phyloP scores from a whole-genome alignment of 2,329 filamentous ascomycete species.

The Cercospora berteroae region DNA sequence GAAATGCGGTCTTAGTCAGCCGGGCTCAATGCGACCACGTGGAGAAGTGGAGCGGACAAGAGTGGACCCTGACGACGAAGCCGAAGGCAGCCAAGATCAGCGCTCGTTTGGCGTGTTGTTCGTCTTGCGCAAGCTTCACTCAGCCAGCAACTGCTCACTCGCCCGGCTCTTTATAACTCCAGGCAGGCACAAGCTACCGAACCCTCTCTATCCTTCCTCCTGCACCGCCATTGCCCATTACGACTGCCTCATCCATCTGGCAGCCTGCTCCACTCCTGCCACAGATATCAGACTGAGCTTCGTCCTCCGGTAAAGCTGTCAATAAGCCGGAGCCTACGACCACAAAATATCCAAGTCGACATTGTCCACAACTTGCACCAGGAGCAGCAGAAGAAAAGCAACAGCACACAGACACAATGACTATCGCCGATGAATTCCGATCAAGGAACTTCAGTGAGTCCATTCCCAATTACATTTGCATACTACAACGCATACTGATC shows the following conservation, averaged over 20 bases:
- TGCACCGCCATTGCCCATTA: not conserved
- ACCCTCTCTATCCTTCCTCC: not conserved
- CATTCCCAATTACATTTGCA: not conserved
- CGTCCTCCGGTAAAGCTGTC: not conserved
- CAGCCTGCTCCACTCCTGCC: not conserved
- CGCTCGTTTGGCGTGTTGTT: not conserved
- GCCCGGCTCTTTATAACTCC: not conserved
- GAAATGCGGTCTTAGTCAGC: not conserved
- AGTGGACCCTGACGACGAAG: conserved; percentile 1
- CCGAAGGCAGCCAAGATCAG: not conserved
- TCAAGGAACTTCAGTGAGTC: conserved; percentile 65
- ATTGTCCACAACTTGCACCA: not conserved
- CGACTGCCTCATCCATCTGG: not conserved
- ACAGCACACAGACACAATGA: conserved; percentile 46
- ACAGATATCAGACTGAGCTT: not conserved
- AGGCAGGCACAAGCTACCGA: not conserved
- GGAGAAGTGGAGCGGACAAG: not conserved
- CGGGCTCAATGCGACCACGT: not conserved
- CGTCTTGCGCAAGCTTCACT: not conserved
- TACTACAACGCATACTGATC: conserved; percentile 6
- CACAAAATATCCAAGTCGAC: not conserved
- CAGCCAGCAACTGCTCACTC: not conserved
- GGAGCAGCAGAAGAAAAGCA: not conserved
- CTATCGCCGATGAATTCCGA: conserved; percentile 61
- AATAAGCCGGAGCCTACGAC: not conserved